phyloP scores from a whole-genome alignment of 75 land plant genomes.

The Pinus taeda region DNA sequence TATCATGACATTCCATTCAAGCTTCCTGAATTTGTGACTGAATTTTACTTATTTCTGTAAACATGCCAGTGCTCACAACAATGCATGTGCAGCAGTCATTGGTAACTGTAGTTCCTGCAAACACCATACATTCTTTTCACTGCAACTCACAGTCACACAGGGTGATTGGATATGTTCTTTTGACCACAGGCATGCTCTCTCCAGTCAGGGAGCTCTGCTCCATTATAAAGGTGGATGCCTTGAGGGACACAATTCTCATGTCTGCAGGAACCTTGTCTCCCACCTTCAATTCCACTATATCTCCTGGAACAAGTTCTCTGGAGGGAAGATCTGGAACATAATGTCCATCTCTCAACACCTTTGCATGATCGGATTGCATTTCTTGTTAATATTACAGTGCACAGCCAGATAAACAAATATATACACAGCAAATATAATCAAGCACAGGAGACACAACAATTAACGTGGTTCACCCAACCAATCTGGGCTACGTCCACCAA shows the following conservation, averaged over 20 bases:
- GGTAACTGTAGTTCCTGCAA: constrained; percentile 83
- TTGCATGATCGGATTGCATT: constrained; percentile 72
- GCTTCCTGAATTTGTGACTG: constrained; percentile 87
- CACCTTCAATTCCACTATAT: constrained; percentile 71
- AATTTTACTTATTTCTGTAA: constrained; percentile 86
- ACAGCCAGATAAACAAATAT: no score
- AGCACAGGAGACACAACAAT: no score
- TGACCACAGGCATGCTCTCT: constrained; percentile 74
- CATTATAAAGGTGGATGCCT: constrained; percentile 63
- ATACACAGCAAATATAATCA: no score
- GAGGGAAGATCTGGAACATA: constrained; percentile 70
- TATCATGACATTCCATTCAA: constrained; percentile 62
- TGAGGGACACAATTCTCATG: constrained; percentile 60
- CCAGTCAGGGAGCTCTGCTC: constrained; percentile 93
- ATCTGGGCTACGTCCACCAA: no score
- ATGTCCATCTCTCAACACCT: constrained; percentile 62
- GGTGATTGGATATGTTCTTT: constrained; percentile 30
- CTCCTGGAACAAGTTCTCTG: constrained; percentile 87
- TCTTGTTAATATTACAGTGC: no score
- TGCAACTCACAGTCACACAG: constrained; percentile 71
- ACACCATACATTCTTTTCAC: constrained; percentile 83
- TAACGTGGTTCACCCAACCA: no score
- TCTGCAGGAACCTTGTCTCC: constrained; percentile 94
- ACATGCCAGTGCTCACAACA: constrained; percentile 77
- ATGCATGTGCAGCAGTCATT: constrained; percentile 70